Conservation (phyloP, 805 yeast genomes). For the Candida lessepsii region DNA sequence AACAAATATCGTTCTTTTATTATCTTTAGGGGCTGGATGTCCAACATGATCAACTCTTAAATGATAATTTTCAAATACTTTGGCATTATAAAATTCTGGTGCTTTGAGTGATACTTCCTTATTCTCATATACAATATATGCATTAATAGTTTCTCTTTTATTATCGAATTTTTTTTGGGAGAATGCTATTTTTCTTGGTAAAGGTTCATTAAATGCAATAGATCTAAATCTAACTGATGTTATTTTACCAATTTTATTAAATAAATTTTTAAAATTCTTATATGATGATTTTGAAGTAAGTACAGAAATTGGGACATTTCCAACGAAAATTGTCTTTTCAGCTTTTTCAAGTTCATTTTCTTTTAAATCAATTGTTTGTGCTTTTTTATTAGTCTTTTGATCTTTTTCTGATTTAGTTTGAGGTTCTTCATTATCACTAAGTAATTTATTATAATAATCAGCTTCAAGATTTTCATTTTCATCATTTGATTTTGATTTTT, state of each 20-base stretch:
- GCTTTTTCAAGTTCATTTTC: conserved; percentile 79
- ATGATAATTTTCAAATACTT: conserved; percentile 68
- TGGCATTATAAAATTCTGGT: conserved; percentile 58
- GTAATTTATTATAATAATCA: conserved; percentile 14
- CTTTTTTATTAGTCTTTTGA: conserved; percentile 23
- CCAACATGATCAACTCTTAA: conserved; percentile 90
- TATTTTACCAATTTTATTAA: conserved; percentile 52
- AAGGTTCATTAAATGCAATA: conserved; percentile 79
- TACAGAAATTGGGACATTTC: conserved; percentile 70
- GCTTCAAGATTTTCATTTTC: conserved; percentile 15
- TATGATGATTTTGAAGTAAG: conserved; percentile 61
- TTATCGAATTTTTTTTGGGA: conserved; percentile 75
- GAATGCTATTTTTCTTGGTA: conserved; percentile 91
- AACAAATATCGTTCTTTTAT: conserved; percentile 80
- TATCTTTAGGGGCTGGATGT: conserved; percentile 84
- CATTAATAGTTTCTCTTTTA: conserved; percentile 78
- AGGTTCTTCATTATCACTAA: conserved; percentile 17
- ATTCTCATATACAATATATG: conserved; percentile 76
- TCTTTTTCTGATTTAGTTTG: conserved; percentile 9
- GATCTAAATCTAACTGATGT: conserved; percentile 89
- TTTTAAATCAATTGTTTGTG: conserved; percentile 57
- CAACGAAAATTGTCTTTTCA: conserved; percentile 81
- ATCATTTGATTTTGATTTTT: conserved; percentile 11
- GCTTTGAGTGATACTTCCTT: conserved; percentile 49
- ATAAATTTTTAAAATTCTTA: conserved; percentile 65